These are phyloP conservation scores for Pistacia vera DNA, from an alignment of 345 rosid species.

Conservation along the genomic window DNA sequence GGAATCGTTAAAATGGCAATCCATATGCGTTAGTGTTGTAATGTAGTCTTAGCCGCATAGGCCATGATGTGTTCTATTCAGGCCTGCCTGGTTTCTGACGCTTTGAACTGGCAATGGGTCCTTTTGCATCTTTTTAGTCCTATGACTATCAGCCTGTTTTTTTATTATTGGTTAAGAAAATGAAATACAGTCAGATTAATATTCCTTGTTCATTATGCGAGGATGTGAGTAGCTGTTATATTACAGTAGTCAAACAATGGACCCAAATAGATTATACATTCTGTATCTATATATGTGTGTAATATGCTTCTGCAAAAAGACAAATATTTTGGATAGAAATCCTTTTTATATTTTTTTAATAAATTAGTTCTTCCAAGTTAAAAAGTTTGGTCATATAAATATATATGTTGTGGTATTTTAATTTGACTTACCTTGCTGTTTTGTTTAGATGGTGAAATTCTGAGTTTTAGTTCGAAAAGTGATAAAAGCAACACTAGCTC, in stretches of 20 bases:
- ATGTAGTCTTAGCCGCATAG: not conserved
- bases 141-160: too few species aligned
- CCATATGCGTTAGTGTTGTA: not conserved
- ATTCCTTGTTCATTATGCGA: not conserved
- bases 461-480: constrained; percentile 44
- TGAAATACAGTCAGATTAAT: not conserved
- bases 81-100: not conserved
- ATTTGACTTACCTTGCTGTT: constrained; percentile 7
- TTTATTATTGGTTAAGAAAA: not conserved
- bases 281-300: not conserved
- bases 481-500: constrained; percentile 47
- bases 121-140: not conserved
- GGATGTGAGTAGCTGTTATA: not conserved
- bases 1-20: not conserved
- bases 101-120: not conserved
- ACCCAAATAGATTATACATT: not conserved
- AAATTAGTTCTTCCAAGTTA: not conserved
- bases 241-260: not conserved
- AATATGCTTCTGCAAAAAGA: not conserved
- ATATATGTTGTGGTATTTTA: not conserved
- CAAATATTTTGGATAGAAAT: not conserved
- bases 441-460: constrained; percentile 56
- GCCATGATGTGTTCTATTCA: not conserved
- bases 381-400: not conserved
- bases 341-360: not conserved